Evolutionary conservation across 2,329 filamentous ascomycete species (phyloP).

Genomic region (Aspergillus hiratsukae): DNA sequence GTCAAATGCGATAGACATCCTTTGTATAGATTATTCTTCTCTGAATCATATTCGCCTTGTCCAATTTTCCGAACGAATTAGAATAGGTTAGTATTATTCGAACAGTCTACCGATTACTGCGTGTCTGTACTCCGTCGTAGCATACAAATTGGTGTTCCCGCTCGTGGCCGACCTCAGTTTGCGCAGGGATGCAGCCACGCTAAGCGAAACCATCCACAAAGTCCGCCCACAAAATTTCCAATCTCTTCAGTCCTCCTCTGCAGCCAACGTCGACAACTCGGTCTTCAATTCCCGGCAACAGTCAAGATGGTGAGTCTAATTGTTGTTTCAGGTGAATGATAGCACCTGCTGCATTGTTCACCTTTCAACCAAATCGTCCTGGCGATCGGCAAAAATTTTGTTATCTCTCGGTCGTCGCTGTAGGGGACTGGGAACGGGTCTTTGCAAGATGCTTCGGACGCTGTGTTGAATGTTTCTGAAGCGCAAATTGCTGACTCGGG

Average conservation of each 20-base stretch:
- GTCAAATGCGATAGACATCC: constrained; percentile 1
- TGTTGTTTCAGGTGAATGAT: constrained; percentile 24
- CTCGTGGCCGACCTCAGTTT: constrained; percentile 40
- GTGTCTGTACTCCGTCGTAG: background rate
- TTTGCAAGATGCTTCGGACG: constrained; percentile 98
- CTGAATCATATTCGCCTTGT: background rate
- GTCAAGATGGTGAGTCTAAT: constrained; percentile 44
- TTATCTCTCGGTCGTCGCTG: constrained; percentile 6
- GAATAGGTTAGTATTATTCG: background rate
- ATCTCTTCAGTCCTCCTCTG: constrained; percentile 19
- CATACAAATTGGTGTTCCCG: constrained; percentile 7
- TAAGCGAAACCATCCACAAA: constrained; percentile 45
- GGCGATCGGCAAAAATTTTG: constrained; percentile 2
- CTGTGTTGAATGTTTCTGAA: constrained; percentile 64
- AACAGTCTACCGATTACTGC: background rate
- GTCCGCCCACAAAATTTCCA: constrained; percentile 29
- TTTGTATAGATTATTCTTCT: background rate
- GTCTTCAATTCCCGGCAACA: constrained; percentile 32
- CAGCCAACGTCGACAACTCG: constrained; percentile 34
- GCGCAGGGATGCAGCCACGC: constrained; percentile 32
- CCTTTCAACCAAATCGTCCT: background rate
- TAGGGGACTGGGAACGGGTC: constrained; percentile 54
- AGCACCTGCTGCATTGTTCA: constrained; percentile 10
- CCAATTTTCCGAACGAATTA: background rate
- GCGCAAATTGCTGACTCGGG: constrained; percentile 99